Evolutionary conservation across 495 filamentous ascomycete species (phyloP).

Genomic region (Trichoderma virens): DNA sequence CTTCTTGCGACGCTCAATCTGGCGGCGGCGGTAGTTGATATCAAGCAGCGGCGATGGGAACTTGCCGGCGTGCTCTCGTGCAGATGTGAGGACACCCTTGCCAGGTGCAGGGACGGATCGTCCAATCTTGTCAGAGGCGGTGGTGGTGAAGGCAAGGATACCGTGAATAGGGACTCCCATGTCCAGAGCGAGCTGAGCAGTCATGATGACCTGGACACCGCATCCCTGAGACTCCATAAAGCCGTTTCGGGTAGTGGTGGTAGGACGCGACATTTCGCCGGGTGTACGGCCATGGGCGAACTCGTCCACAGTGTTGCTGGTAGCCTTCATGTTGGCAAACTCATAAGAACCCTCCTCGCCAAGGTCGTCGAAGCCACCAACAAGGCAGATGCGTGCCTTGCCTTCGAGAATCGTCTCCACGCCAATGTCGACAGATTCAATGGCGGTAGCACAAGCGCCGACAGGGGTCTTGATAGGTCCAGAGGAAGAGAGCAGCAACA

Average conservation of each 20-base stretch:
- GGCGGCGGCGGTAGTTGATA: constrained; percentile 91
- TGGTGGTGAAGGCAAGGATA: constrained; percentile 86
- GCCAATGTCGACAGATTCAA: constrained; percentile 95
- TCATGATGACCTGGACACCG: constrained; percentile 98
- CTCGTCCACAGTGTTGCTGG: constrained; percentile 92
- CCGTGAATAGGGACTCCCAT: constrained; percentile 99
- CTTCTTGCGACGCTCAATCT: constrained; percentile 83
- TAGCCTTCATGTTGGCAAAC: constrained; percentile 99
- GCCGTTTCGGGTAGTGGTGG: constrained; percentile 90
- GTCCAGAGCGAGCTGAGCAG: constrained; percentile 85
- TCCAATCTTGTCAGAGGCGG: constrained; percentile 98
- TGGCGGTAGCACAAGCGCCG: constrained; percentile 92
- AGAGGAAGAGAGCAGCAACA: constrained; percentile 92
- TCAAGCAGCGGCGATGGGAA: constrained; percentile 93
- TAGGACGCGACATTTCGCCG: constrained; percentile 94
- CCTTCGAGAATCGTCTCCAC: constrained; percentile 97
- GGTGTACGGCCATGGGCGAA: constrained; percentile 93
- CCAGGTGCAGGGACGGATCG: constrained; percentile 94
- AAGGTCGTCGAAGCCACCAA: constrained; percentile 99
- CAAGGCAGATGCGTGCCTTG: constrained; percentile 93
- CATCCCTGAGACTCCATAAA: constrained; percentile 99
- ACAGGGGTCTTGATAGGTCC: constrained; percentile 98
- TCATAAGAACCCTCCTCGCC: constrained; percentile 98
- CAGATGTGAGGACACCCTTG: constrained; percentile 95
- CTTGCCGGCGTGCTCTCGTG: constrained; percentile 80